A percentile compares a stretch with the other conserved stretches of the same genome.
Conservation (phyloP, 1,139 yeast species). For the Taphrina confusa region DNA sequence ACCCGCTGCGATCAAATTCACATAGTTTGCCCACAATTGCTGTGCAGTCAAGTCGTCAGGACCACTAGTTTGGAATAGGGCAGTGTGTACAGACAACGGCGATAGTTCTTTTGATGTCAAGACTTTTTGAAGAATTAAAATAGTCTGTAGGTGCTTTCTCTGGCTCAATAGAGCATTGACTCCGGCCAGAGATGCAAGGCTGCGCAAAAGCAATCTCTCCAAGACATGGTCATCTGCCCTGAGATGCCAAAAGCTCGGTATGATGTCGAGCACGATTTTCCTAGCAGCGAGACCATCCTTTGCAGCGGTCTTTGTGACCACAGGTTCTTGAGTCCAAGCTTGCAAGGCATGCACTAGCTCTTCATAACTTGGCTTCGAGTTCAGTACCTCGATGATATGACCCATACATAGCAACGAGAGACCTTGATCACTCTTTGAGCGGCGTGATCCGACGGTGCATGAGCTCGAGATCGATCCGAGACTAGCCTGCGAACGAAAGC, state of each 20-base stretch:
- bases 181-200: constrained; percentile 18
- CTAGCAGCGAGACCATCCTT: constrained; percentile 10
- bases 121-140: not conserved
- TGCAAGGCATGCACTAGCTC: constrained; percentile 8
- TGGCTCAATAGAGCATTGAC: constrained; percentile 13
- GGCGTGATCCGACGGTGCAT: too few relatives aligned
- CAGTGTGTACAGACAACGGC: not conserved
- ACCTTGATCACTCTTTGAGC: too few relatives aligned
- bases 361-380: not conserved
- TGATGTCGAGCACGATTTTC: constrained; percentile 1
- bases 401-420: constrained; percentile 4
- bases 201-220: not conserved
- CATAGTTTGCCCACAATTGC: constrained; percentile 12
- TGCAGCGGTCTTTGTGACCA: not conserved
- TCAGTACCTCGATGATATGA: constrained; percentile 1
- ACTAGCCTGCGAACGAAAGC: too few relatives aligned
- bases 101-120: not conserved
- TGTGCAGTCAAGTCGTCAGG: not conserved
- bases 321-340: constrained; percentile 3
- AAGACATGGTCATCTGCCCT: not conserved
- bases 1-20: constrained; percentile 6
- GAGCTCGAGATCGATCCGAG: too few relatives aligned
- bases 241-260: constrained; percentile 21
- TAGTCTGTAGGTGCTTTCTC: not conserved
- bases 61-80: not conserved